Evolutionary conservation across 2,329 filamentous ascomycete genomes (phyloP).

Genomic region (Verticillium longisporum): DNA sequence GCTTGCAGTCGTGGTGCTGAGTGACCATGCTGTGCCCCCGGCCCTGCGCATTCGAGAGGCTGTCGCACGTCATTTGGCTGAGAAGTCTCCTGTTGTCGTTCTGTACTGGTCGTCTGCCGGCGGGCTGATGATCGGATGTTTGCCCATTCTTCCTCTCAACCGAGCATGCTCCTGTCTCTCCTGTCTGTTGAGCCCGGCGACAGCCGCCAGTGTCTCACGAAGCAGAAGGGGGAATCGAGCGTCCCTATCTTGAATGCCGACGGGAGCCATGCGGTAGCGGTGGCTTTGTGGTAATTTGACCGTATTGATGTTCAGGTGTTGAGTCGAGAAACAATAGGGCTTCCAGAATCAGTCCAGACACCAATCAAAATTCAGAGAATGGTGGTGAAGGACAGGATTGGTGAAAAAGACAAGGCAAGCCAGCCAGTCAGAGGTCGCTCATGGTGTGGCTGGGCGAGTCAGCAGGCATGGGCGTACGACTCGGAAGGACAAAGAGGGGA

Average conservation of each 20-base stretch:
- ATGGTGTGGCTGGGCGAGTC: constrained; percentile 6
- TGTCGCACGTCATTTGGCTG: not conserved
- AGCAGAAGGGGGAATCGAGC: not conserved
- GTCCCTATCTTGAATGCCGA: not conserved
- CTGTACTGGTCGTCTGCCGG: not conserved
- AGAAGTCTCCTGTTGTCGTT: not conserved
- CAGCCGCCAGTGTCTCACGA: not conserved
- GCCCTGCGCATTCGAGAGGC: not conserved
- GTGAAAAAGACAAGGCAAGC: not conserved
- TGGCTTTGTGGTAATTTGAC: not conserved
- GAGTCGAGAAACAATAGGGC: not conserved
- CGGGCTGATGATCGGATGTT: not conserved
- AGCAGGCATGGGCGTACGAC: constrained; percentile 4
- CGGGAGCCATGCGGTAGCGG: not conserved
- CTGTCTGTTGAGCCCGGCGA: not conserved
- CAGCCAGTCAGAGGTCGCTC: constrained; percentile 4
- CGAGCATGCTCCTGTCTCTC: not conserved
- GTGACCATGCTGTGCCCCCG: not conserved
- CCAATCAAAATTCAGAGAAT: constrained; percentile 7
- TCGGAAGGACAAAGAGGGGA: constrained; percentile 3
- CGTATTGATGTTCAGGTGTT: not conserved
- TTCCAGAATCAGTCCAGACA: not conserved
- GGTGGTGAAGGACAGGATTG: constrained; percentile 15
- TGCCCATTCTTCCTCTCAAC: not conserved
- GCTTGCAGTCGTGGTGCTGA: not conserved